These are phyloP conservation scores for Cornus controversa DNA, from an alignment of 148 eudicot genomes.

Conservation along the genomic window DNA sequence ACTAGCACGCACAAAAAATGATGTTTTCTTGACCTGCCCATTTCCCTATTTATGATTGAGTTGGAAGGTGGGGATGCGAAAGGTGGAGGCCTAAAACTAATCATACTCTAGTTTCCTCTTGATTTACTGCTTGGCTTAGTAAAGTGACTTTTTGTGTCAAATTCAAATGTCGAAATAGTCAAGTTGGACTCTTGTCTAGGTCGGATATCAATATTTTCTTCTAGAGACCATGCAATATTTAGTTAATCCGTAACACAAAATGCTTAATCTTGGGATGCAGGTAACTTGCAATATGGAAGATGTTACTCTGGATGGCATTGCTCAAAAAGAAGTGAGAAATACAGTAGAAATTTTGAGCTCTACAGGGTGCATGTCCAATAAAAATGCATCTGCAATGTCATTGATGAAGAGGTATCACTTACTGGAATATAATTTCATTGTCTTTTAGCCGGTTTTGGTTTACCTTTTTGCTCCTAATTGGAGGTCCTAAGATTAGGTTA, in stretches of 20 bases:
- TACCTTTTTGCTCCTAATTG: neutral
- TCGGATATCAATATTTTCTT: no score
- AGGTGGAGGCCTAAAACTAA: neutral
- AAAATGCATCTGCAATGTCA: slow-evolving; percentile 3
- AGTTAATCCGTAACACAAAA: neutral
- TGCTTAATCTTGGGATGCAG: slow-evolving; percentile 23
- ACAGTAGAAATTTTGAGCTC: slow-evolving; percentile 7
- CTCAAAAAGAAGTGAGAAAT: slow-evolving; percentile 10
- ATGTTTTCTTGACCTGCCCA: neutral
- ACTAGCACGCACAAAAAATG: neutral
- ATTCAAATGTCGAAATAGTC: neutral
- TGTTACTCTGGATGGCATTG: neutral
- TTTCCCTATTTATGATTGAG: neutral
- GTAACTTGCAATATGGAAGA: slow-evolving; percentile 19
- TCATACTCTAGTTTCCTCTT: neutral
- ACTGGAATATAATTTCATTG: neutral
- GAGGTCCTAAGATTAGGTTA: neutral
- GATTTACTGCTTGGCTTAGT: neutral
- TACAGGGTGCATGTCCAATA: neutral
- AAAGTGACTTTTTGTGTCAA: neutral
- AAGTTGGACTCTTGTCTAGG: neutral
- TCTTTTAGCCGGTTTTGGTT: neutral
- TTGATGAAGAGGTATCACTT: slow-evolving; percentile 1
- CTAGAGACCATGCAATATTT: neutral
- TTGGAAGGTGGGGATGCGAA: neutral